Conservation (phyloP, 345 rosid species). For the Eucalyptus leucophloia region DNA sequence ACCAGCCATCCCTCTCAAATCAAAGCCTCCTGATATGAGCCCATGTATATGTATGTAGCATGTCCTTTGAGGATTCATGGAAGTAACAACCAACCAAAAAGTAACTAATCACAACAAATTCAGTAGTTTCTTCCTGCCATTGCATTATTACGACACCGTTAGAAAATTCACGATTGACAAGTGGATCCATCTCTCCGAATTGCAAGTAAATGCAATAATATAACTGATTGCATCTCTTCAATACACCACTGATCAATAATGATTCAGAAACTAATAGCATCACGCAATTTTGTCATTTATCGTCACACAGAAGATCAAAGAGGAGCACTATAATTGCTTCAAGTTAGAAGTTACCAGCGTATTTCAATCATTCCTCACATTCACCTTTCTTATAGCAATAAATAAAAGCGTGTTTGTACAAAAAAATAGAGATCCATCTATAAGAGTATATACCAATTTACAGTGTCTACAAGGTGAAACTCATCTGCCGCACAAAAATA, state of each 20-base stretch:
- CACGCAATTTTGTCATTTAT: not conserved
- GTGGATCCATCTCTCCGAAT: not conserved
- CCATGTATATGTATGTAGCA: not conserved
- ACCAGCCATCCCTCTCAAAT: not conserved
- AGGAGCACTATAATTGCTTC: not conserved
- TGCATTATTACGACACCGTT: not conserved
- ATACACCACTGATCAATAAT: not conserved
- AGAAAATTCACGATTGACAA: not conserved
- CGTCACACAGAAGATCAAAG: not conserved
- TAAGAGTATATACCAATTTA: not conserved
- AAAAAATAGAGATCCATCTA: not conserved
- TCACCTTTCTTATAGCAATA: not conserved
- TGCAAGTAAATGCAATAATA: not conserved
- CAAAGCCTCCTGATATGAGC: not conserved
- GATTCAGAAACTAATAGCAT: not conserved
- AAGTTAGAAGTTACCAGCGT: not conserved
- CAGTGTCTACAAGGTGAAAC: conserved; percentile 38
- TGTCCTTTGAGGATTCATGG: not conserved
- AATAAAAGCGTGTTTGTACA: not conserved
- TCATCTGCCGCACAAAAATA: conserved; percentile 42
- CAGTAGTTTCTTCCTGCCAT: not conserved
- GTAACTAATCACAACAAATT: not conserved
- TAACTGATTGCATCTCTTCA: not conserved
- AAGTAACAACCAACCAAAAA: not conserved
- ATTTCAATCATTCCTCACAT: not conserved